phyloP scores from a whole-genome alignment of 257 asterid species.

The Leptodermis oblonga region DNA sequence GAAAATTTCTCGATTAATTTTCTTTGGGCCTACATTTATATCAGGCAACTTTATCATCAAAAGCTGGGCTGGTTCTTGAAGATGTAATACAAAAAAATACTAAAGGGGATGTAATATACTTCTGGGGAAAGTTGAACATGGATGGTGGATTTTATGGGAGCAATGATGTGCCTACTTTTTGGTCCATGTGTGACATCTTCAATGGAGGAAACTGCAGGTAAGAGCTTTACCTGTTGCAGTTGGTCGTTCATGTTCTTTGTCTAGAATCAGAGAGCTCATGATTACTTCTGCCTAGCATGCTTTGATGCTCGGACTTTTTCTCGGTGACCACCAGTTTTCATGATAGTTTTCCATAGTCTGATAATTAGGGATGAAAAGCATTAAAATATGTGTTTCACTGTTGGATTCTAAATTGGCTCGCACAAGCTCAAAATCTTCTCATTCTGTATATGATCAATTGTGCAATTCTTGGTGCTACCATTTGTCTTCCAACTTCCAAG shows the following conservation, averaged over 20 bases:
- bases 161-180: conserved; percentile 70
- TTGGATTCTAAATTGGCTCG: background rate
- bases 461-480: background rate
- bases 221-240: conserved; percentile 12
- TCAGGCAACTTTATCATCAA: conserved; percentile 74
- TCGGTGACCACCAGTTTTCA: background rate
- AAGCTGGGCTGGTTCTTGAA: conserved; percentile 76
- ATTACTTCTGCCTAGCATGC: background rate
- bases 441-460: background rate
- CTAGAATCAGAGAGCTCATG: background rate
- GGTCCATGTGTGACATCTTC: conserved; percentile 94
- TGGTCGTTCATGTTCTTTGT: background rate
- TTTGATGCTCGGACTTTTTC: background rate
- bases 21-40: conserved; percentile 9
- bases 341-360: background rate
- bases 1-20: background rate
- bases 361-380: background rate
- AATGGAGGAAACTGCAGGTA: conserved; percentile 98
- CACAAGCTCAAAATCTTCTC: background rate
- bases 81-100: conserved; percentile 56
- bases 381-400: background rate
- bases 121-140: conserved; percentile 71
- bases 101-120: conserved; percentile 82
- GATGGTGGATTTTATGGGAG: conserved; percentile 62
- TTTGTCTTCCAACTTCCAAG: background rate